Percentiles rank a stretch among this genome's conserved stretches.
Evolutionary conservation across 495 filamentous ascomycete species (phyloP).

Genomic region (Penicillium antarcticum): DNA sequence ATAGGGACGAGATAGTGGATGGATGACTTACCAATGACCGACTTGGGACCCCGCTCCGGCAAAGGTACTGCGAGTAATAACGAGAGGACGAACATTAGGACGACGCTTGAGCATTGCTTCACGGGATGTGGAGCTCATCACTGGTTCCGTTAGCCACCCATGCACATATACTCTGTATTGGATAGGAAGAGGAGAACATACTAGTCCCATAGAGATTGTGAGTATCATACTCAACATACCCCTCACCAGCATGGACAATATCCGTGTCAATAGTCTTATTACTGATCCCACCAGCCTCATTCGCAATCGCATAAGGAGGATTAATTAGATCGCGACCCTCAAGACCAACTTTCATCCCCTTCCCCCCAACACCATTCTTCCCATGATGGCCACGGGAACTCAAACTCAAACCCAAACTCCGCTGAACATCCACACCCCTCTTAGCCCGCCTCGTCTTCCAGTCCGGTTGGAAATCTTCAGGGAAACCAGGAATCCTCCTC

Average conservation of each 20-base stretch:
- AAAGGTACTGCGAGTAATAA: conserved; percentile 85
- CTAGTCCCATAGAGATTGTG: conserved; percentile 84
- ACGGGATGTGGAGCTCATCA: conserved; percentile 73
- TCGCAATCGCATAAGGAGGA: conserved; percentile 73
- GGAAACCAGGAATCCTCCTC: conserved; percentile 66
- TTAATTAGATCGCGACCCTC: conserved; percentile 63
- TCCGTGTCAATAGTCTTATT: conserved; percentile 75
- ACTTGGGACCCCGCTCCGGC: conserved; percentile 74
- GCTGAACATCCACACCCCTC: not conserved
- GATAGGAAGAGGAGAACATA: conserved; percentile 28
- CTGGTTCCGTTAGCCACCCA: conserved; percentile 19
- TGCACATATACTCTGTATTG: not conserved
- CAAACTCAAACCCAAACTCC: too few relatives aligned
- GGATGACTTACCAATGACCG: conserved; percentile 63
- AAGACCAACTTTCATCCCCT: conserved; percentile 47
- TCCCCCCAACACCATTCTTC: not conserved
- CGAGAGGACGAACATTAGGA: conserved; percentile 63
- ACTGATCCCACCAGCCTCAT: conserved; percentile 64
- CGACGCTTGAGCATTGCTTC: conserved; percentile 67
- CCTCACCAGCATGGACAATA: conserved; percentile 65
- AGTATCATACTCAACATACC: conserved; percentile 70
- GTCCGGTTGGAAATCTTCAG: conserved; percentile 61
- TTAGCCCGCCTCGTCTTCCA: conserved; percentile 5
- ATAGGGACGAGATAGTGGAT: not conserved
- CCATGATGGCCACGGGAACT: not conserved